Percentiles rank a stretch among this genome's conserved stretches.
phyloP scores from a whole-genome alignment of 108 stramenopile species.

The Nitzschia putrida region DNA sequence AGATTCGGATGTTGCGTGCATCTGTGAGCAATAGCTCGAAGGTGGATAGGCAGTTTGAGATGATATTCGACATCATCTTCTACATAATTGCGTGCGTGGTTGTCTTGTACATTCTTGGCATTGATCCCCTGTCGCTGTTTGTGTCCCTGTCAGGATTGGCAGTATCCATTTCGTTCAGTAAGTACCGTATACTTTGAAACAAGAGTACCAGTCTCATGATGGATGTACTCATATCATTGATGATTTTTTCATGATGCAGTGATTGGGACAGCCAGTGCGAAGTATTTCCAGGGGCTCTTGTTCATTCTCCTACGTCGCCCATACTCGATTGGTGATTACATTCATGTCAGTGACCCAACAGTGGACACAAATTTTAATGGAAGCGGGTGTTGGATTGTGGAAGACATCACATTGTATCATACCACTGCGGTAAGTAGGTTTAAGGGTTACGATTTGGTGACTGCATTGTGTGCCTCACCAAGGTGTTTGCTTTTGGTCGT shows the following conservation, averaged over 20 bases:
- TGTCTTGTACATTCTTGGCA: conserved; percentile 31
- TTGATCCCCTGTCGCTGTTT: conserved; percentile 14
- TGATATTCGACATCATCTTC: conserved; percentile 57
- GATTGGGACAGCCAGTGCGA: conserved; percentile 57
- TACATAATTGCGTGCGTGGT: conserved; percentile 44
- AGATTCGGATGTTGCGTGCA: conserved; percentile 26
- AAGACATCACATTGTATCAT: conserved; percentile 62
- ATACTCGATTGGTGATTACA: conserved; percentile 73
- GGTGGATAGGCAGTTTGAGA: conserved; percentile 54
- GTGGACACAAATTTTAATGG: conserved; percentile 44
- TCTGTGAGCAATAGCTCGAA: conserved; percentile 26
- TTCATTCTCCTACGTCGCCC: conserved; percentile 41
- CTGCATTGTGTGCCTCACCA: not conserved
- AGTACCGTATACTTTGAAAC: too few relatives aligned
- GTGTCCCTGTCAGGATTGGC: conserved; percentile 8
- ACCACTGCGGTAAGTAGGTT: conserved; percentile 42
- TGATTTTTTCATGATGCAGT: conserved; percentile 30
- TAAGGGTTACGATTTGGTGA: not conserved
- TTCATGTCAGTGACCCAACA: conserved; percentile 46
- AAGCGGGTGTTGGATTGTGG: conserved; percentile 64
- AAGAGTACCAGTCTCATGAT: too few relatives aligned
- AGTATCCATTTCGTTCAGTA: not conserved
- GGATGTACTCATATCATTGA: conserved; percentile 13
- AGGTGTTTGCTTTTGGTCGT: not conserved
- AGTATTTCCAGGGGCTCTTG: conserved; percentile 46